Evolutionary conservation across 2,329 filamentous ascomycete species (phyloP), one percentile per base, ranked within the genome.

Genomic region (Lasiodiplodia gonubiensis): DNA sequence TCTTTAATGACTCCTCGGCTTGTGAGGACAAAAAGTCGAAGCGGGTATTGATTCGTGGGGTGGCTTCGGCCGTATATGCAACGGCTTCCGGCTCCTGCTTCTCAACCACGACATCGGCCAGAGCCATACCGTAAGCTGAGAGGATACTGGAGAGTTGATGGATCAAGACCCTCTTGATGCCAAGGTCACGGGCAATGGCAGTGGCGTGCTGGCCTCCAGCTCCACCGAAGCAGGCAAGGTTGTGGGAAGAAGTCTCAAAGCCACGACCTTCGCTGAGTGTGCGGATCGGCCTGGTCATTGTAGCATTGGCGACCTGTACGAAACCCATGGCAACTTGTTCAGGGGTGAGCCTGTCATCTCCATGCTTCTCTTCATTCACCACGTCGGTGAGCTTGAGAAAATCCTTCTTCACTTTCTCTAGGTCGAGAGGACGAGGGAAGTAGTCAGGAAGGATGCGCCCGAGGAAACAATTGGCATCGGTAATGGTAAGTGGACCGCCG

Each of bases 401-500:
- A 61, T 74, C 68, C 21, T 73, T 75, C 6, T 78, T 77, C 18
- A 81, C 76, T 85, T 76, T 97, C 12, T 83, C 82, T 1, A 75
- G 72, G 54, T 83, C 83, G 18, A 86, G 73, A 0, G 80, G 68
- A 30, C 74, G 68, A 3, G 76, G 76, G 33, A 78, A 77, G 53
- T 72, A 74, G 16, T 75, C 71, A 2, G 75, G 72, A 11, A 75
- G 68, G 1, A 78, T 82, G 48, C 94, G 87, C 0, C 94, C 93
- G 0, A 97, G 87, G 72, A 92, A 92, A 18, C 49, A 61, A 6
- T 67, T 97, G 1, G 94, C 93, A 75, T 97, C 94, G 0, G 94
- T 97, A n/a, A 97, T 93, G 0, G 94, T 95, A 5, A 94, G 84
- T 2, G 93, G 93, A 0, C 93, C 93, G 0, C 90, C 92, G 78